Evolutionary conservation across 1,284 basidiomycete genomes (phyloP).

Genomic region (Peniophora sp.): DNA sequence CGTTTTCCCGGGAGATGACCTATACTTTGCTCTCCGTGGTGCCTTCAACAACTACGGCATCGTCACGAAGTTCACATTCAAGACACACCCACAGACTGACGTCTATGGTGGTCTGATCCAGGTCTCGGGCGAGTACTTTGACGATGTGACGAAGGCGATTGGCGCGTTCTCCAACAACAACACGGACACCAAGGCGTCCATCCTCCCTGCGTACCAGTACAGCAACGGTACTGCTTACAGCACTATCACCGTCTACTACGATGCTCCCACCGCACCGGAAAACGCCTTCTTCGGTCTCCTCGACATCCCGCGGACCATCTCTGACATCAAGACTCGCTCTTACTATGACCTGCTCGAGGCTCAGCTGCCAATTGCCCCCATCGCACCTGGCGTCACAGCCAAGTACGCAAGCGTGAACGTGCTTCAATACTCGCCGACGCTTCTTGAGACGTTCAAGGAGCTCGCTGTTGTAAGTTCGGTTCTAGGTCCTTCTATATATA

Average conservation of each 20-base stretch:
- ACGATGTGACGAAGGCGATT: not conserved
- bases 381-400: not conserved
- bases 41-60: conserved; percentile 5
- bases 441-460: conserved; percentile 4
- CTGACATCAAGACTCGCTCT: conserved; percentile 22
- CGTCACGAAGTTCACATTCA: conserved; percentile 9
- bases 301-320: conserved; percentile 19
- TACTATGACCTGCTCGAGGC: conserved; percentile 26
- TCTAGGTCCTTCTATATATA: conserved; percentile 19
- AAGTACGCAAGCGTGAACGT: conserved; percentile 1
- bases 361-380: not conserved
- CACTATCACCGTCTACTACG: conserved; percentile 33
- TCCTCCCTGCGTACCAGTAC: not conserved
- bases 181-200: conserved; percentile 1
- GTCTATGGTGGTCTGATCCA: conserved; percentile 1
- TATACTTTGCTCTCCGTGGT: conserved; percentile 35
- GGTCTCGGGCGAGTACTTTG: not conserved
- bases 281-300: conserved; percentile 44
- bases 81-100: not conserved
- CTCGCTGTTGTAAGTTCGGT: conserved; percentile 3
- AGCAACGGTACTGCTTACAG: not conserved
- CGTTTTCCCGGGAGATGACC: conserved; percentile 27
- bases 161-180: not conserved
- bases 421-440: conserved; percentile 3
- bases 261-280: conserved; percentile 36